Percentiles rank a stretch among this genome's conserved stretches.
phyloP scores from a whole-genome alignment of 1,139 yeast genomes.

The Yamadazyma oceani region DNA sequence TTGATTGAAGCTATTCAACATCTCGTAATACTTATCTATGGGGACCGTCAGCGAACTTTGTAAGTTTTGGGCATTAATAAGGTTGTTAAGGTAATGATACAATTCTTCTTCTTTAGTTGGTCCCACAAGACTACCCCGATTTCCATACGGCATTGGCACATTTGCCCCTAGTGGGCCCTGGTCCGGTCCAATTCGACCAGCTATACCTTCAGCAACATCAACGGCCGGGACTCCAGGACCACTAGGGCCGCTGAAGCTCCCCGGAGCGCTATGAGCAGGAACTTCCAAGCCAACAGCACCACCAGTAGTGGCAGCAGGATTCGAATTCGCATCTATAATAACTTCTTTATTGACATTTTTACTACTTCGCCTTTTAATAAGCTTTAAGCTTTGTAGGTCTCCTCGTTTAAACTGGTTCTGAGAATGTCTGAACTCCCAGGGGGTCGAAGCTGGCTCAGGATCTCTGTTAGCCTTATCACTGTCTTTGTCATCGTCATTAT shows the following conservation, averaged over 20 bases:
- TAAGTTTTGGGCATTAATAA: not conserved
- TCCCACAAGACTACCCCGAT: not conserved
- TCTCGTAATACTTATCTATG: conserved; percentile 9
- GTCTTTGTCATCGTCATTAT: not conserved
- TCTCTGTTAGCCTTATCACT: conserved; percentile 1
- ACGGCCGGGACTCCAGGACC: not conserved
- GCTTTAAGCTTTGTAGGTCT: conserved; percentile 55
- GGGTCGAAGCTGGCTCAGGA: conserved; percentile 7
- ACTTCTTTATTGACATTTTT: conserved; percentile 51
- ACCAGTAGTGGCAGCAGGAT: conserved; percentile 31
- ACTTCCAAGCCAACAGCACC: not conserved
- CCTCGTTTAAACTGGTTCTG: conserved; percentile 66
- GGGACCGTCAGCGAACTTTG: conserved; percentile 18
- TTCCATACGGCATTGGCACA: too few species aligned
- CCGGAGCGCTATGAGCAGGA: not conserved
- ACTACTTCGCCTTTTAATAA: conserved; percentile 64
- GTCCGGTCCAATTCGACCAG: too few species aligned
- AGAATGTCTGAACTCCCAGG: conserved; percentile 74
- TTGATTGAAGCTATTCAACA: conserved; percentile 5
- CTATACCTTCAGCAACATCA: too few species aligned
- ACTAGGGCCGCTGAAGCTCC: conserved; percentile 2
- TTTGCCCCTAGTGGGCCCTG: too few species aligned
- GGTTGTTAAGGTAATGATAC: not conserved
- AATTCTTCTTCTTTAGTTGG: conserved; percentile 1
- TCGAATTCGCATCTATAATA: conserved; percentile 29